phyloP scores from a whole-genome alignment of 208 protist genomes.

The Crithidia acanthocephali region DNA sequence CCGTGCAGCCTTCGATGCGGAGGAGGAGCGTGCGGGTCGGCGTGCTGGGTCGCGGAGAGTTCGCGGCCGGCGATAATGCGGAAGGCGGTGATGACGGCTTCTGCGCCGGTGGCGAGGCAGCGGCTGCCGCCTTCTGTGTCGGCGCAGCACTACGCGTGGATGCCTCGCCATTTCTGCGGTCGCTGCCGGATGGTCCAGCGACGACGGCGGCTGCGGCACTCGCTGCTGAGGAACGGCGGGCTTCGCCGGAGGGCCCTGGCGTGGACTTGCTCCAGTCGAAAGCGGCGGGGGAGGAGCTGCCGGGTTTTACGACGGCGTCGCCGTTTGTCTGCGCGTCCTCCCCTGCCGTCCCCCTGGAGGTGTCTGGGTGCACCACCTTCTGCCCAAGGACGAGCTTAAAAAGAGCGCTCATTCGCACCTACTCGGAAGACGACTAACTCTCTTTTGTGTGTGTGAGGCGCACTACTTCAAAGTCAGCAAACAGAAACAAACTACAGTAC shows the following conservation, averaged over 20 bases:
- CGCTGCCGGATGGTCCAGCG: not conserved
- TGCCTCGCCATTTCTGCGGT: not conserved
- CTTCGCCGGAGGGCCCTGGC: not conserved
- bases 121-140: not conserved
- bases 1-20: constrained; percentile 73
- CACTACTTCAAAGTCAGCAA: not conserved
- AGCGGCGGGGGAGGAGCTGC: not conserved
- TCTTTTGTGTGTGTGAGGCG: too few species aligned
- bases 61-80: not conserved
- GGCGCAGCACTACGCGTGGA: not conserved
- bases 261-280: not conserved
- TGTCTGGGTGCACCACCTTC: constrained; percentile 72
- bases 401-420: constrained; percentile 88
- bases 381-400: constrained; percentile 76
- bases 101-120: not conserved
- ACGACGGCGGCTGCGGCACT: too few species aligned
- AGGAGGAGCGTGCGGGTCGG: constrained; percentile 68
- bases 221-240: not conserved
- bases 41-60: constrained; percentile 19
- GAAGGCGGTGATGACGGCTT: not conserved
- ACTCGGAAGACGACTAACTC: too few species aligned
- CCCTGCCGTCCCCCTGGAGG: not conserved
- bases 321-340: not conserved
- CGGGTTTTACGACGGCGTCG: not conserved
- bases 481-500: not conserved